A percentile compares a stretch with the other conserved stretches of the same genome.
Evolutionary conservation across 2,329 filamentous ascomycete species (phyloP).

Genomic region (Verruconis gallopava): DNA sequence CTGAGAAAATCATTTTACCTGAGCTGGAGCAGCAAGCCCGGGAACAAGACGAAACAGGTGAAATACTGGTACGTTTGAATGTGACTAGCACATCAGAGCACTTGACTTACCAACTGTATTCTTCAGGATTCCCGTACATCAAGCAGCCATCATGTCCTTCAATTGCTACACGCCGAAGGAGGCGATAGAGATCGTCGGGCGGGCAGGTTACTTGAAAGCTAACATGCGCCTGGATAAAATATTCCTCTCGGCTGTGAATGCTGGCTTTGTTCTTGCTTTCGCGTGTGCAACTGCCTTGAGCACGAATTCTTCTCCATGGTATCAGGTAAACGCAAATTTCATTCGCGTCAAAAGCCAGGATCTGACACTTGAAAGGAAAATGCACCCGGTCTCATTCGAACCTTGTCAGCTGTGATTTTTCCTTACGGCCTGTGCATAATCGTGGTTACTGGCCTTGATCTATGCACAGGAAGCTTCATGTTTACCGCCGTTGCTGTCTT

Average conservation of each 20-base stretch:
- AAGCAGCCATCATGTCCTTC: slow-evolving; percentile 3
- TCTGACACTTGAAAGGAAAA: too few species aligned
- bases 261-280: slow-evolving; percentile 40
- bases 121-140: too few species aligned
- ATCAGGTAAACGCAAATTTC: slow-evolving; percentile 20
- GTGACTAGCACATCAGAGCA: too few species aligned
- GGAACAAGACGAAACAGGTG: too few species aligned
- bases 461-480: slow-evolving; percentile 37
- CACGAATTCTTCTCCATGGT: slow-evolving; percentile 20
- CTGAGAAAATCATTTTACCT: too few species aligned
- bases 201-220: slow-evolving; percentile 39
- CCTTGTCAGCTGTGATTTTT: slow-evolving; percentile 30
- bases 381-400: slow-evolving; percentile 2
- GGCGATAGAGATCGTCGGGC: slow-evolving; percentile 37
- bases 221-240: slow-evolving; percentile 41
- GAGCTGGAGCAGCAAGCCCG: too few species aligned
- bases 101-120: too few species aligned
- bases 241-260: slow-evolving; percentile 38
- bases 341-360: too few species aligned
- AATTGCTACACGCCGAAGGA: slow-evolving; percentile 35
- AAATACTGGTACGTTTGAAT: too few species aligned
- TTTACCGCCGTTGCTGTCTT: slow-evolving; percentile 13
- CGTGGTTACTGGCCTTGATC: slow-evolving; percentile 35
- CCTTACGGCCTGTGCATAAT: slow-evolving; percentile 39
- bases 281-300: slow-evolving; percentile 23